Conservation (phyloP, 1,139 yeast genomes). For the Saccharomyces hybrid region DNA sequence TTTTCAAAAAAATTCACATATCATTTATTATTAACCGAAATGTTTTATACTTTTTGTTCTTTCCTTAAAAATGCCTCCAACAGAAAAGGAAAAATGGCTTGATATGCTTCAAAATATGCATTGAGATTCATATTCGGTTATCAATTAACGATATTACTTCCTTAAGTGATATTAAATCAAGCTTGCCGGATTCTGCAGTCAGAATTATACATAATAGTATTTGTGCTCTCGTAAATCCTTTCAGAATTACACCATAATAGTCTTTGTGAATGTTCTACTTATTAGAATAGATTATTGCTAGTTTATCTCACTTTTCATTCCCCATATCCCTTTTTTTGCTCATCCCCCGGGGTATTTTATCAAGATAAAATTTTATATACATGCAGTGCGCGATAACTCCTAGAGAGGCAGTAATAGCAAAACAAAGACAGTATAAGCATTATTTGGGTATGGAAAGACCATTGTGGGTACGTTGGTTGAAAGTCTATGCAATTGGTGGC, state of each 20-base stretch:
- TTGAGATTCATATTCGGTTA: background rate
- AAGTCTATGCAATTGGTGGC: constrained; percentile 53
- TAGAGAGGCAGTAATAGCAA: background rate
- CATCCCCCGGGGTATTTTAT: background rate
- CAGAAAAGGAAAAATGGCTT: background rate
- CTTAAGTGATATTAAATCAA: background rate
- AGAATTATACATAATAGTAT: background rate
- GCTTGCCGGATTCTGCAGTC: background rate
- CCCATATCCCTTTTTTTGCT: background rate
- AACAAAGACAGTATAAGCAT: background rate
- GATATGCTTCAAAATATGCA: background rate
- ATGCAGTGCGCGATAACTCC: background rate
- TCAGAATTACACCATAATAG: background rate
- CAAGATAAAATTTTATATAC: background rate
- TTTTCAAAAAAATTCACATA: background rate
- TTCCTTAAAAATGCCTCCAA: background rate
- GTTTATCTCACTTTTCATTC: background rate
- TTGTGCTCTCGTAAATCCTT: background rate
- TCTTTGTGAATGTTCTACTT: background rate
- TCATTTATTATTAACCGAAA: background rate
- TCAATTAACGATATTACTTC: background rate
- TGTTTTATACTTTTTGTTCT: background rate
- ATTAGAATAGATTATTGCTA: background rate
- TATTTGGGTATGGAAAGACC: constrained; percentile 35
- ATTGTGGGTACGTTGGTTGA: constrained; percentile 51